Percentiles rank a stretch among this genome's conserved stretches.
Conservation (phyloP, 2,329 filamentous ascomycete species). For the Coniella lustricola region DNA sequence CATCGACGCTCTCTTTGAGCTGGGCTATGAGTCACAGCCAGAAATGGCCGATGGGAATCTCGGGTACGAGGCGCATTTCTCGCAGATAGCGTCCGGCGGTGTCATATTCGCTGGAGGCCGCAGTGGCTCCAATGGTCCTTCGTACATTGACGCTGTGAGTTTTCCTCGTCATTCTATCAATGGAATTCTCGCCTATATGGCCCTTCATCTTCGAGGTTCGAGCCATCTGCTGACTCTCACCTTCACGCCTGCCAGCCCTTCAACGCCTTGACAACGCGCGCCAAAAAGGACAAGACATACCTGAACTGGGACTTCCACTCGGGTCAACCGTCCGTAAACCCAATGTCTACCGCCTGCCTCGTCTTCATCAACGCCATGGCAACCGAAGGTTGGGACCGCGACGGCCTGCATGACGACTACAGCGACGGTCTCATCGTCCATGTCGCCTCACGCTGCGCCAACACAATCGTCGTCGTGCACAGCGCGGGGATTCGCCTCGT, state of each 20-base stretch:
- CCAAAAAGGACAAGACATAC: constrained; percentile 45
- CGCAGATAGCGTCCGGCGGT: constrained; percentile 43
- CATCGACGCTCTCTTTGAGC: constrained; percentile 34
- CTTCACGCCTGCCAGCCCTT: constrained; percentile 36
- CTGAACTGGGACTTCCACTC: constrained; percentile 50
- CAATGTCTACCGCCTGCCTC: constrained; percentile 53
- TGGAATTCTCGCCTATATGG: no score
- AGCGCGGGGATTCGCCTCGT: constrained; percentile 55
- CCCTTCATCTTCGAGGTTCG: no score
- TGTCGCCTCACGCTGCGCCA: constrained; percentile 52
- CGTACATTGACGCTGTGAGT: constrained; percentile 42
- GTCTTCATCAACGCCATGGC: constrained; percentile 64
- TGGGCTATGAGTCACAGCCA: constrained; percentile 39
- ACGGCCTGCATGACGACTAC: constrained; percentile 61
- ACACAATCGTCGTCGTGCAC: constrained; percentile 58
- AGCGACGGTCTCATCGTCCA: constrained; percentile 53
- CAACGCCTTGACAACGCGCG: constrained; percentile 49
- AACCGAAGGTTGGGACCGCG: constrained; percentile 67
- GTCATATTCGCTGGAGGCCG: constrained; percentile 46
- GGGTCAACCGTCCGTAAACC: constrained; percentile 36
- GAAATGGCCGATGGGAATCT: constrained; percentile 39
- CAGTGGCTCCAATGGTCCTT: constrained; percentile 42
- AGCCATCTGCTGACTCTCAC: not conserved
- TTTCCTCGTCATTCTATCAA: not conserved
- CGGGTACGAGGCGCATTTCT: constrained; percentile 36